Evolutionary conservation across 306 rosid species (phyloP).

Genomic region (Geum urbanum): DNA sequence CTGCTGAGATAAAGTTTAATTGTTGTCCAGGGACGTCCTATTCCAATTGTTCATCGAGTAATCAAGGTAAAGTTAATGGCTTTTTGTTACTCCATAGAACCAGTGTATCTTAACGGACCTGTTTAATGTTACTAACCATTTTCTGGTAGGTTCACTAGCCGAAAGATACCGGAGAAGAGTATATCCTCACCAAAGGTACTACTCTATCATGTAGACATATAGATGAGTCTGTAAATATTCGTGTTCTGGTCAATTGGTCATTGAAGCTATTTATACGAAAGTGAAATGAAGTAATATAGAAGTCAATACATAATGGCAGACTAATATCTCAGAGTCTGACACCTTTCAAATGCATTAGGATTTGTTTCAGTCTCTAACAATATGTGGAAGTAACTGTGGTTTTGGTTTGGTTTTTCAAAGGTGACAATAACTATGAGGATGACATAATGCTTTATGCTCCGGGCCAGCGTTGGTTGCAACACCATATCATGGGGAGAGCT

Average conservation of each 20-base stretch:
- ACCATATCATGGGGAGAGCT: slow-evolving; percentile 73
- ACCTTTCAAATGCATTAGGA: not conserved
- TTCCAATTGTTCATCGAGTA: slow-evolving; percentile 85
- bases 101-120: no score
- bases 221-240: not conserved
- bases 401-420: slow-evolving; percentile 32
- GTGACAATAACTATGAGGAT: slow-evolving; percentile 54
- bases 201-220: not conserved
- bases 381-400: not conserved
- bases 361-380: not conserved
- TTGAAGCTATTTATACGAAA: not conserved
- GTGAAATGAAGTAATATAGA: not conserved
- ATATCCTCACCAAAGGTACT: slow-evolving; percentile 76
- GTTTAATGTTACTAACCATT: not conserved
- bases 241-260: not conserved
- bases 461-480: slow-evolving; percentile 65
- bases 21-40: slow-evolving; percentile 52
- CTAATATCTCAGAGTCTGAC: not conserved
- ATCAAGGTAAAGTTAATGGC: slow-evolving; percentile 40
- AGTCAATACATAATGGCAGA: not conserved
- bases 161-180: slow-evolving; percentile 42
- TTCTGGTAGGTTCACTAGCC: slow-evolving; percentile 60
- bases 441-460: slow-evolving; percentile 57
- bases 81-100: no score
- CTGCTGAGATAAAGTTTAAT: slow-evolving; percentile 22